Conservation (phyloP, 768 basidiomycete species). For the Suillus decipiens region DNA sequence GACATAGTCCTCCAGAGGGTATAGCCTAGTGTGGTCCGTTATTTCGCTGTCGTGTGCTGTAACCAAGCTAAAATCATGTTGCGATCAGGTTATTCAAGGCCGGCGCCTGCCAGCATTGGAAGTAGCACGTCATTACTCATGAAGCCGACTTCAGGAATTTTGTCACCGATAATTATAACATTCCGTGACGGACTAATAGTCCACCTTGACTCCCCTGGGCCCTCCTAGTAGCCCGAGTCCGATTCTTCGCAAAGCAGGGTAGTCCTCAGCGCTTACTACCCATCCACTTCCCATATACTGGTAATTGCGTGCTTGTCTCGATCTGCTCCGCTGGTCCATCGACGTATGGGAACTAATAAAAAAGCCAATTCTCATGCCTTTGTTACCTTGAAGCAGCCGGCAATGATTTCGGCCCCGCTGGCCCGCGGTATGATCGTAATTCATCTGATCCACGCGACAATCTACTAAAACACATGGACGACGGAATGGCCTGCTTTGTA, state of each 20-base stretch:
- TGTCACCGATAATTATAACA: slow-evolving; percentile 5
- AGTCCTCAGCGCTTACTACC: not conserved
- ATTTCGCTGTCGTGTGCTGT: not conserved
- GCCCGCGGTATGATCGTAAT: slow-evolving; percentile 56
- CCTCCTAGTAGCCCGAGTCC: slow-evolving; percentile 1
- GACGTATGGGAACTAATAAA: not conserved
- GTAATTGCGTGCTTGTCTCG: slow-evolving; percentile 5
- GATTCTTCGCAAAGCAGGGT: not conserved
- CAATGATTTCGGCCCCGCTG: slow-evolving; percentile 50
- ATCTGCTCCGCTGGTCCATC: not conserved
- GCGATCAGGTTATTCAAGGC: not conserved
- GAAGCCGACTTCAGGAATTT: not conserved
- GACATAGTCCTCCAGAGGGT: not conserved
- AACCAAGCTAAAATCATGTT: not conserved
- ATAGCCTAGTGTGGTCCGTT: not conserved
- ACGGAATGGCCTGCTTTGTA: not conserved
- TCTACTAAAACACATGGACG: not conserved
- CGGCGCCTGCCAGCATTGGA: slow-evolving; percentile 3
- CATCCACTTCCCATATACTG: not conserved
- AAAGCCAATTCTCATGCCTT: not conserved
- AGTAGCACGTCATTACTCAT: not conserved
- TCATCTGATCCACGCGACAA: slow-evolving; percentile 44
- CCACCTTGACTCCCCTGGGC: slow-evolving; percentile 2
- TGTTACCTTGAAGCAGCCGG: slow-evolving; percentile 24
- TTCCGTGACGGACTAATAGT: not conserved